A percentile compares a stretch with the other conserved stretches of the same genome.
Evolutionary conservation across 2,329 filamentous ascomycete species (phyloP).

Genomic region (Paraphaeosphaeria sporulosa): DNA sequence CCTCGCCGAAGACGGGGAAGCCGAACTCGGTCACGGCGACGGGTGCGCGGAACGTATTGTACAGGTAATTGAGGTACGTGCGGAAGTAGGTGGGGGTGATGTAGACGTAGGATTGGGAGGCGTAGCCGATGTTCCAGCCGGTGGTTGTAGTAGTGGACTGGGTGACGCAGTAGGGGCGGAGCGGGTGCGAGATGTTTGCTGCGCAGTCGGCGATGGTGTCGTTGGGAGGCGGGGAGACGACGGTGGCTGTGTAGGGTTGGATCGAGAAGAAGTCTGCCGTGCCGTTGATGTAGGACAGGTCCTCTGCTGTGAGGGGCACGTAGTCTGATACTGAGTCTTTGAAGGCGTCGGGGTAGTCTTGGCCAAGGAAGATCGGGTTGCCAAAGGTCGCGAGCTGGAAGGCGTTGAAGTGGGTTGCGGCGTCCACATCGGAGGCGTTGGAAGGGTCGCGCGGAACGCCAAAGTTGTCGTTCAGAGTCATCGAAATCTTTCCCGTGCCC

Average conservation of each 20-base stretch:
- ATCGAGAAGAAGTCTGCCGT: constrained; percentile 65
- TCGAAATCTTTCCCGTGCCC: constrained; percentile 58
- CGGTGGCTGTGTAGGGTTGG: constrained; percentile 65
- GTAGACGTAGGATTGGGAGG: constrained; percentile 65
- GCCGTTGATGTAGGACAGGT: constrained; percentile 52
- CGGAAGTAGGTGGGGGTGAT: constrained; percentile 66
- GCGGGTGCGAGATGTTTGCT: constrained; percentile 53
- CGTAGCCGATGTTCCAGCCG: constrained; percentile 67
- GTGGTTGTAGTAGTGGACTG: constrained; percentile 56
- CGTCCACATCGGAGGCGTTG: constrained; percentile 54
- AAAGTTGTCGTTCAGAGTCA: constrained; percentile 58
- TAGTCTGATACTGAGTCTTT: constrained; percentile 48
- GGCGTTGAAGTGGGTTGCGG: constrained; percentile 54
- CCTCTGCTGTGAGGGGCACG: constrained; percentile 56
- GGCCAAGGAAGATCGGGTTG: constrained; percentile 62
- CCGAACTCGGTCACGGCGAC: constrained; percentile 65
- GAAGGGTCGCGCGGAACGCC: constrained; percentile 46
- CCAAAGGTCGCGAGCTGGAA: constrained; percentile 57
- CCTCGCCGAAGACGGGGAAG: constrained; percentile 62
- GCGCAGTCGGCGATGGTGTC: constrained; percentile 59
- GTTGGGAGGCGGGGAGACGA: constrained; percentile 57
- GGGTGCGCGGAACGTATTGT: constrained; percentile 63
- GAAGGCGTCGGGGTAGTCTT: constrained; percentile 59
- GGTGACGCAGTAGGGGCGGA: constrained; percentile 63
- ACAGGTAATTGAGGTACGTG: constrained; percentile 64